These are phyloP conservation scores for Termitomyces titanicus DNA, from an alignment of 768 basidiomycete genomes.

Conservation along the genomic window DNA sequence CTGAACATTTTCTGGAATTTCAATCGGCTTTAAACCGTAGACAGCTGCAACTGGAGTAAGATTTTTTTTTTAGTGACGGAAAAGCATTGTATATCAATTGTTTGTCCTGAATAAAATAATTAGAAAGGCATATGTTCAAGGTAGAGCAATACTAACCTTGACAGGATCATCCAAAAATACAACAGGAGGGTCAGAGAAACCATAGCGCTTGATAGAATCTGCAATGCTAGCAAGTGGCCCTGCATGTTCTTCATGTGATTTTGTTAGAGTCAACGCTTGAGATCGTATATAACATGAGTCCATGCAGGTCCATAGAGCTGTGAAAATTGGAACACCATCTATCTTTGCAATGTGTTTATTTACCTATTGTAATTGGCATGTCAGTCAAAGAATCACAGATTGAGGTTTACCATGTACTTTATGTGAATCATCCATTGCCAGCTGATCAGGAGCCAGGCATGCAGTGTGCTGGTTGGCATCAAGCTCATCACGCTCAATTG, in stretches of 20 bases:
- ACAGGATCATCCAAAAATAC: slow-evolving; percentile 9
- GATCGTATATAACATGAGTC: slow-evolving; percentile 14
- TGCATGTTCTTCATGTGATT: slow-evolving; percentile 10
- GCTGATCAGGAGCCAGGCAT: slow-evolving; percentile 17
- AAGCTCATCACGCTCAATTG: slow-evolving; percentile 19
- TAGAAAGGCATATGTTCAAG: neutral
- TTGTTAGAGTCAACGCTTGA: slow-evolving; percentile 20
- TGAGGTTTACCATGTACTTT: slow-evolving; percentile 18
- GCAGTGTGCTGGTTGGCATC: slow-evolving; percentile 23
- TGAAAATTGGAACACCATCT: slow-evolving; percentile 18
- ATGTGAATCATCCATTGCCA: slow-evolving; percentile 21
- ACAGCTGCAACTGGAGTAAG: slow-evolving; percentile 2
- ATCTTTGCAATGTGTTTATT: slow-evolving; percentile 22
- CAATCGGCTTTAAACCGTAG: neutral
- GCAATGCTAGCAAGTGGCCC: neutral
- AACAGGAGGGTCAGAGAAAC: neutral
- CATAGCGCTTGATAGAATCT: slow-evolving; percentile 2
- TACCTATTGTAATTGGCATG: slow-evolving; percentile 8
- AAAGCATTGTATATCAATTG: neutral
- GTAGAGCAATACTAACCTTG: slow-evolving; percentile 3
- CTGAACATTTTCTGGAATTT: neutral
- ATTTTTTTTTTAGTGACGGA: slow-evolving; percentile 2
- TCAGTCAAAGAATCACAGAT: neutral
- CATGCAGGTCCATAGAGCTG: slow-evolving; percentile 24
- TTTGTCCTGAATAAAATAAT: slow-evolving; percentile 2